Conservation (phyloP, 305 asterid genomes). For the Fraxinus greggii region DNA sequence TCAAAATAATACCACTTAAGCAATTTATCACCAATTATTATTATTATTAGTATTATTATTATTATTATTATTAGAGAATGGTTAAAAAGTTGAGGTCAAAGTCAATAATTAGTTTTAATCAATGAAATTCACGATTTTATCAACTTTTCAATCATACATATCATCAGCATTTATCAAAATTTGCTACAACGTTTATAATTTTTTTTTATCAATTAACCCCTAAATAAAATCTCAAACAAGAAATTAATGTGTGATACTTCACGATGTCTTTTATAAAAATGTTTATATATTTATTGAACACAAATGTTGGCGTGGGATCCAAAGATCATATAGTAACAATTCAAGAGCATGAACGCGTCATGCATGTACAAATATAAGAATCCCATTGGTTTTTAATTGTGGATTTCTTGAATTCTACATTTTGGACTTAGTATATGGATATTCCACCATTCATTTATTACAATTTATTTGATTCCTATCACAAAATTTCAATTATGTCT, state of each 20-base stretch:
- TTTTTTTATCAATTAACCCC: background rate
- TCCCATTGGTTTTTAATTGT: background rate
- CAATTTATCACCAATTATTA: background rate
- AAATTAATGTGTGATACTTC: background rate
- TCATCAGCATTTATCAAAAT: background rate
- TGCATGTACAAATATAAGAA: background rate
- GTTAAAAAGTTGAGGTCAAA: too few species aligned
- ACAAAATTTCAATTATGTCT: background rate
- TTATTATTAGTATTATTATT: background rate
- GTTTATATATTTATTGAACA: background rate
- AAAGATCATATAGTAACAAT: background rate
- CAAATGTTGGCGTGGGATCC: slow-evolving; percentile 11
- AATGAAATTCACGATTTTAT: too few species aligned
- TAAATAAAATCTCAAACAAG: background rate
- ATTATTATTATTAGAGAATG: too few species aligned
- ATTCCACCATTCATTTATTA: background rate
- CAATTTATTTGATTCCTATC: background rate
- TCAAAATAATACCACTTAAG: background rate
- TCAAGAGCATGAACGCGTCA: background rate
- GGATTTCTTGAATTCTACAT: background rate
- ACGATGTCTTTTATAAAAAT: background rate
- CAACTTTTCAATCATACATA: background rate
- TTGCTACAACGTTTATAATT: too few species aligned
- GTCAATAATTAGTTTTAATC: too few species aligned
- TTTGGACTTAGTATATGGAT: background rate